A percentile compares a stretch with the other conserved stretches of the same genome.
Evolutionary conservation across 2,329 filamentous ascomycete genomes (phyloP).

Genomic region (Exophiala oligosperma): DNA sequence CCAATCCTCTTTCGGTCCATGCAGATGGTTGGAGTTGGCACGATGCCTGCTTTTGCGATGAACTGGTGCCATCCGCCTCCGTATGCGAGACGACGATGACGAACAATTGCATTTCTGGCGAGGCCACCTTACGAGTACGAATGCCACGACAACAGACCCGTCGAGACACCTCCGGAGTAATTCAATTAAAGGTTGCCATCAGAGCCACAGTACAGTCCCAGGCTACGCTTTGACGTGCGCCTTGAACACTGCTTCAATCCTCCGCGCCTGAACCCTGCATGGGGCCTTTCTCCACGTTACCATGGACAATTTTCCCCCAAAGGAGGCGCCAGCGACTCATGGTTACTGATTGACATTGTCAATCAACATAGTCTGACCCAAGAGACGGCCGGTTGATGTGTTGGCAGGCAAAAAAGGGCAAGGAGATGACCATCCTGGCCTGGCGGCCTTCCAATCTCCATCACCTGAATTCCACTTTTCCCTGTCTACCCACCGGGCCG

Average conservation of each 20-base stretch:
- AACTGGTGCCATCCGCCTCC: neutral
- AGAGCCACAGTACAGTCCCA: too few species aligned
- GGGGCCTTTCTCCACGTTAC: neutral
- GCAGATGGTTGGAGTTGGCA: neutral
- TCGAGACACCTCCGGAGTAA: too few species aligned
- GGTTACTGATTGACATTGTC: constrained; percentile 1
- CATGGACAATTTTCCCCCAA: neutral
- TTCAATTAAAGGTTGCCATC: too few species aligned
- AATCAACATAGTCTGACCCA: constrained; percentile 5
- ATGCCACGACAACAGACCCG: too few species aligned
- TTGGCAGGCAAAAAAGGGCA: constrained; percentile 11
- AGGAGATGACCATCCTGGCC: constrained; percentile 6
- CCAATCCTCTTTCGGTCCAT: neutral
- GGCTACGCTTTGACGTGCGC: too few species aligned
- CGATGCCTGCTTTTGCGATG: neutral
- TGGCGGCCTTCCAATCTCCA: constrained; percentile 13
- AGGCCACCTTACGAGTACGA: neutral
- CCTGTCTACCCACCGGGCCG: neutral
- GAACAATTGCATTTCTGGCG: neutral
- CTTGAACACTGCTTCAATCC: too few species aligned
- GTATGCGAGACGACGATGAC: neutral
- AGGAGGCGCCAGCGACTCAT: neutral
- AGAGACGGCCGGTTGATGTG: constrained; percentile 12
- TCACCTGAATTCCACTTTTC: constrained; percentile 8
- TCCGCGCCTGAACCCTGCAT: too few species aligned